Base-by-base conservation (phyloP, 345 rosid genomes). In the Excoecaria agallocha region DNA sequence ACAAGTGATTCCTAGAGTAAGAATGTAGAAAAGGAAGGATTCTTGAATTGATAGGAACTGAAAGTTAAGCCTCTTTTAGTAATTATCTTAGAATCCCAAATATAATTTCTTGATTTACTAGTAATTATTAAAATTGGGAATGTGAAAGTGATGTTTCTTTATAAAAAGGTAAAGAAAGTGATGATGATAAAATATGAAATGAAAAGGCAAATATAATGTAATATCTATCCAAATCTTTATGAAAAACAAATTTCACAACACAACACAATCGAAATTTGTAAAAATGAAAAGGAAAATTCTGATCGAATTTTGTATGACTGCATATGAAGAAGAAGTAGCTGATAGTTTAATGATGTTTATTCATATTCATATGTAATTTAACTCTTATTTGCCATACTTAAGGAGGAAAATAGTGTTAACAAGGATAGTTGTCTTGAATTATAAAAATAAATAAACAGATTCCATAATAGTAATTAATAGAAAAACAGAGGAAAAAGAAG, bases 351-450 rank as follows among this genome's bases (percentile, higher is more conserved):
- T 38, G 65, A 63, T 68, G 63, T 71, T 52, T 37, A n/a, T 74
- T 79, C 71, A 45, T 59, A 77, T 74, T 77, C 82, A 12, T 1
- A 22, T 24, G 22, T 68, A 73, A 61, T 67, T 30, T 30, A 30
- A 30, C 30, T 30, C 2, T 2, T 0, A 30, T 30, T 30, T 30
- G 30, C 1, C 30, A 30, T n/a, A n/a, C 10, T 57, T 57, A 57
- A 8, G 41, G 71, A 67, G 78, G 71, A 17, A 52, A 50, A 63
- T 78, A 72, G 68, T 78, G 76, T 80, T 76, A 78, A 74, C 59
- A 76, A 69, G 74, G 81, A 78, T 80, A 80, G 84, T 80, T 80
- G 86, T 76, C 82, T 80, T 71, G 73, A 43, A 61, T n/a, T n/a
- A 78, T 60, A 70, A n/a, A 78, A 68, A 62, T 12, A 43, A 43